Percentiles rank a stretch among this genome's conserved stretches.
Conservation (phyloP, 106 monocot species). For the Allium sativum region DNA sequence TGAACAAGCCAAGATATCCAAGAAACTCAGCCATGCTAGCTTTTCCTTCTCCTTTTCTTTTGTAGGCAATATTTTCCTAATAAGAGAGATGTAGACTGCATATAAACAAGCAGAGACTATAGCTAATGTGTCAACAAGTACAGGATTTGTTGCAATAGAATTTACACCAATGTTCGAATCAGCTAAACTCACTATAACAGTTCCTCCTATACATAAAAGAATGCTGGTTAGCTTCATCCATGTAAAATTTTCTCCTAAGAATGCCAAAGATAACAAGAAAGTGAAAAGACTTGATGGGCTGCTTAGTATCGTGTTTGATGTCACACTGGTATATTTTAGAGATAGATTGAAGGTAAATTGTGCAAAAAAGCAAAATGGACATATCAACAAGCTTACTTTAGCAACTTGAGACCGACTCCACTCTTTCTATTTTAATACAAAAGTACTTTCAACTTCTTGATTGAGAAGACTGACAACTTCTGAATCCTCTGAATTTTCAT, state of each 20-base stretch:
- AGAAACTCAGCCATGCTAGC: slow-evolving; percentile 87
- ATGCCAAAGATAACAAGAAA: slow-evolving; percentile 61
- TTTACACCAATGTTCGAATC: slow-evolving; percentile 44
- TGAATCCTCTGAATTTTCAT: slow-evolving; percentile 14
- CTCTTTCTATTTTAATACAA: slow-evolving; percentile 30
- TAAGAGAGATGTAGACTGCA: slow-evolving; percentile 80
- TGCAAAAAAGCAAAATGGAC: slow-evolving; percentile 92
- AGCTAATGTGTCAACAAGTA: slow-evolving; percentile 74
- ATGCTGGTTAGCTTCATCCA: slow-evolving; percentile 85
- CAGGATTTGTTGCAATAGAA: slow-evolving; percentile 49
- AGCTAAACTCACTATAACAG: slow-evolving; percentile 70
- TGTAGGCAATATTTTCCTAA: slow-evolving; percentile 73
- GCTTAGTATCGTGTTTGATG: slow-evolving; percentile 94
- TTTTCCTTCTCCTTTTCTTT: slow-evolving; percentile 58
- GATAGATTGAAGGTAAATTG: slow-evolving; percentile 93
- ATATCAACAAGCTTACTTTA: slow-evolving; percentile 72
- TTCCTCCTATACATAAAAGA: slow-evolving; percentile 89
- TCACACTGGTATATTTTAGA: slow-evolving; percentile 88
- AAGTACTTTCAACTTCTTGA: slow-evolving; percentile 7
- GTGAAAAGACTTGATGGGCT: slow-evolving; percentile 93
- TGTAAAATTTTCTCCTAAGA: slow-evolving; percentile 76
- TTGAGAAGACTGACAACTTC: slow-evolving; percentile 50
- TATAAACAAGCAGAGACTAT: slow-evolving; percentile 70
- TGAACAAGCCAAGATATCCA: slow-evolving; percentile 81
- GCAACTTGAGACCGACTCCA: slow-evolving; percentile 68